phyloP scores from a whole-genome alignment of 2,329 filamentous ascomycete species.

The Neophaeococcomyces mojaviensis region DNA sequence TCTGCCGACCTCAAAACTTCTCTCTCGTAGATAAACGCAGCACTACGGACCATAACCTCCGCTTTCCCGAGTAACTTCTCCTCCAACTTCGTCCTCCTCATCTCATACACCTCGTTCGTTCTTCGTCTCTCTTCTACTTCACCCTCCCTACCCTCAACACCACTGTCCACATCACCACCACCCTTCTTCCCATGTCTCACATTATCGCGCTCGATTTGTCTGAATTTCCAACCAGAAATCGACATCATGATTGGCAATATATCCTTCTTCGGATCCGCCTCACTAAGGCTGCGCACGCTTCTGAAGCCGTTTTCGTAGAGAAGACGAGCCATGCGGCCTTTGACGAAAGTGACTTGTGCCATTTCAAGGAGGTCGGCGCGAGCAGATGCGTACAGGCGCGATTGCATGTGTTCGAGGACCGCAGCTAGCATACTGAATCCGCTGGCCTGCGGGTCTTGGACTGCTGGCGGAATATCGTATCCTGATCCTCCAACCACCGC shows the following conservation, averaged over 20 bases:
- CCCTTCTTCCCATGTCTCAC: no score
- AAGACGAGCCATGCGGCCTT: constrained; percentile 65
- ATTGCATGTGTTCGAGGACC: constrained; percentile 67
- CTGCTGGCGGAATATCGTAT: background rate
- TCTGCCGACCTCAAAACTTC: constrained; percentile 29
- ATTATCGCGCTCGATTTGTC: constrained; percentile 4
- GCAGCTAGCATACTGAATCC: constrained; percentile 66
- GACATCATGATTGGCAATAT: constrained; percentile 66
- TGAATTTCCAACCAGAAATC: constrained; percentile 26
- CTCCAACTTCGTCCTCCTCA: constrained; percentile 42
- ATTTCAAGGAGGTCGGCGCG: constrained; percentile 63
- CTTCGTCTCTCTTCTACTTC: constrained; percentile 40
- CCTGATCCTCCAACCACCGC: background rate
- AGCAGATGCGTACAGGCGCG: constrained; percentile 65
- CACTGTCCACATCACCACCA: constrained; percentile 8
- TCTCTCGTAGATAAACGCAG: constrained; percentile 57
- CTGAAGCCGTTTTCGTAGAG: constrained; percentile 73
- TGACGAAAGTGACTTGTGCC: constrained; percentile 65
- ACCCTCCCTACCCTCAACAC: constrained; percentile 61
- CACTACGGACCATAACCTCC: constrained; percentile 59
- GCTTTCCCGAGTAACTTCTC: constrained; percentile 61
- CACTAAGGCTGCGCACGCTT: constrained; percentile 59
- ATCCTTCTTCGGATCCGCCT: constrained; percentile 58
- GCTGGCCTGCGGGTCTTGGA: constrained; percentile 3
- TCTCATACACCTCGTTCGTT: constrained; percentile 12